phyloP scores from a whole-genome alignment of 768 basidiomycete genomes.

The Suillus discolor region DNA sequence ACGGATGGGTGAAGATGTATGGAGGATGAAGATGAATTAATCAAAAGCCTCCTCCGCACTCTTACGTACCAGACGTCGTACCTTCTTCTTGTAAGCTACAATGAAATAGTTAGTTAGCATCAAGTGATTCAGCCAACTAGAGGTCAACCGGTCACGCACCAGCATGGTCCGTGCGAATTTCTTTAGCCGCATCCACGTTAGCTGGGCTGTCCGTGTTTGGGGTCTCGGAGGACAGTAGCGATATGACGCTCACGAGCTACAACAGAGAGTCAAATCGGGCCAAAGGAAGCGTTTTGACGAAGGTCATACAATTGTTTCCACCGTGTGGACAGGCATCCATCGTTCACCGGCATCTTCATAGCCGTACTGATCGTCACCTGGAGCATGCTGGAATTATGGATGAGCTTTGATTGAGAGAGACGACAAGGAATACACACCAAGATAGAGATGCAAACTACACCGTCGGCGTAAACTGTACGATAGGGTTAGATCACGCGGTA shows the following conservation, averaged over 20 bases:
- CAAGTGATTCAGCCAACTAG: slow-evolving; percentile 9
- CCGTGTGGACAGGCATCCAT: slow-evolving; percentile 97
- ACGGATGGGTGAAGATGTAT: not conserved
- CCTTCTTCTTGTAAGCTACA: slow-evolving; percentile 92
- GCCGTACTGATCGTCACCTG: slow-evolving; percentile 95
- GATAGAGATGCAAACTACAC: slow-evolving; percentile 95
- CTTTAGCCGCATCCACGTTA: slow-evolving; percentile 94
- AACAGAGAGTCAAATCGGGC: slow-evolving; percentile 2
- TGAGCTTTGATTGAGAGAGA: slow-evolving; percentile 7
- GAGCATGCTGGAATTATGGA: slow-evolving; percentile 68
- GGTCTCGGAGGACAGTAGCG: slow-evolving; percentile 87
- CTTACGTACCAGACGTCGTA: slow-evolving; percentile 81
- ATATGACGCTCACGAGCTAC: slow-evolving; percentile 95
- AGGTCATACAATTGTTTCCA: slow-evolving; percentile 86
- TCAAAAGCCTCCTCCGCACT: slow-evolving; percentile 91
- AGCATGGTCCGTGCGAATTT: slow-evolving; percentile 66
- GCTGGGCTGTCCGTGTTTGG: slow-evolving; percentile 94
- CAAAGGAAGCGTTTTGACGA: not conserved
- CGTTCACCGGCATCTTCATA: slow-evolving; percentile 97
- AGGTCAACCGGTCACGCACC: slow-evolving; percentile 40
- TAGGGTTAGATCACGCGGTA: slow-evolving; percentile 1
- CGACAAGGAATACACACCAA: slow-evolving; percentile 46
- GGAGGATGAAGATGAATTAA: slow-evolving; percentile 28
- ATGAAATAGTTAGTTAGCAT: slow-evolving; percentile 17
- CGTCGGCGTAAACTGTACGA: slow-evolving; percentile 83